Percentiles rank a stretch among this genome's conserved stretches.
phyloP scores from a whole-genome alignment of 2,329 filamentous ascomycete genomes.

The Graphilbum sp. region DNA sequence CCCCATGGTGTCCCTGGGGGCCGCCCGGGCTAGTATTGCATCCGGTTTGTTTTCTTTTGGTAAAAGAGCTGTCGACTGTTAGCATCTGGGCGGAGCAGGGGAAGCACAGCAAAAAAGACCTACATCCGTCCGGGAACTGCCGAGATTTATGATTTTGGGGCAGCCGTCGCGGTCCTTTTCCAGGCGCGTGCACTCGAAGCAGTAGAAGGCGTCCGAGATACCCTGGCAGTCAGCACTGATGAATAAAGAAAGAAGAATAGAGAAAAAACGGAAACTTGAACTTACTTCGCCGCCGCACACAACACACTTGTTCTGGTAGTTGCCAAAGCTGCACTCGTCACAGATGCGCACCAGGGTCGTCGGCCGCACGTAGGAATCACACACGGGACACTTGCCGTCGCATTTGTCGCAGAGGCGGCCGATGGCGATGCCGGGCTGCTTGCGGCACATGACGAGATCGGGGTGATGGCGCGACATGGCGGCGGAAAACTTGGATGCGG shows the following conservation, averaged over 20 bases:
- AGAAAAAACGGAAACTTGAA: too few species aligned
- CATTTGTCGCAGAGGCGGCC: slow-evolving; percentile 99
- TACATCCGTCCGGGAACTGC: slow-evolving; percentile 88
- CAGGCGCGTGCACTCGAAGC: slow-evolving; percentile 91
- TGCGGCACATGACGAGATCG: slow-evolving; percentile 99
- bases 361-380: slow-evolving; percentile 95
- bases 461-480: slow-evolving; percentile 87
- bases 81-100: too few species aligned
- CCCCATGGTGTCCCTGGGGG: slow-evolving; percentile 17
- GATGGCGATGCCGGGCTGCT: slow-evolving; percentile 93
- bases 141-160: slow-evolving; percentile 98
- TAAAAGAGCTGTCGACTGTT: slow-evolving; percentile 34
- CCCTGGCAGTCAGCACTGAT: too few species aligned
- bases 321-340: slow-evolving; percentile 98
- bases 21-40: slow-evolving; percentile 32
- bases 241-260: too few species aligned
- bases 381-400: slow-evolving; percentile 97
- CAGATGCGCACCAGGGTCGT: slow-evolving; percentile 96
- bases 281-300: slow-evolving; percentile 67
- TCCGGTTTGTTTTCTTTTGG: slow-evolving; percentile 51
- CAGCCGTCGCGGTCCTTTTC: slow-evolving; percentile 97
- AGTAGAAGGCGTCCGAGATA: slow-evolving; percentile 97
- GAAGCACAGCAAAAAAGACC: slow-evolving; percentile 17
- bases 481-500: not conserved
- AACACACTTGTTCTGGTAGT: slow-evolving; percentile 99